These are phyloP conservation scores for Singerocomus rubriflavus DNA, from an alignment of 1,284 basidiomycete genomes.

Conservation along the genomic window DNA sequence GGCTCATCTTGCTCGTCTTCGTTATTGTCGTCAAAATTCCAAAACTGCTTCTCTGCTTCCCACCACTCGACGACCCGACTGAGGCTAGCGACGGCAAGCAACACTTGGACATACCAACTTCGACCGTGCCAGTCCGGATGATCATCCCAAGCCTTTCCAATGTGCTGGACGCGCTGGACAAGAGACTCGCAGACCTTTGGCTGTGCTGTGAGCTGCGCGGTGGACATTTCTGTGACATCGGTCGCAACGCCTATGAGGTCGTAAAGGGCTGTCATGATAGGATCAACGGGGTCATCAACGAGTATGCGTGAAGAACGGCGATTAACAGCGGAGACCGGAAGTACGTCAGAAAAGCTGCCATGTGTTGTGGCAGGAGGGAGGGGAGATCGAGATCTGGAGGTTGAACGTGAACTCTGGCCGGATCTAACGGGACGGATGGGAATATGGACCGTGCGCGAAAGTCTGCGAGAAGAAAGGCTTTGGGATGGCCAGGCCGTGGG, in stretches of 20 bases:
- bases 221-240: constrained; percentile 88
- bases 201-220: constrained; percentile 80
- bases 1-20: constrained; percentile 88
- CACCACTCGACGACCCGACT: constrained; percentile 99
- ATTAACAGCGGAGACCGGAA: constrained; percentile 51
- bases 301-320: constrained; percentile 72
- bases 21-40: constrained; percentile 97
- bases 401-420: constrained; percentile 88
- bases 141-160: constrained; percentile 95
- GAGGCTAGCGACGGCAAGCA: constrained; percentile 95
- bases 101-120: constrained; percentile 96
- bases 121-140: constrained; percentile 98
- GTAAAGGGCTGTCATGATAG: constrained; percentile 90
- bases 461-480: constrained; percentile 60
- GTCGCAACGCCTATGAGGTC: constrained; percentile 94
- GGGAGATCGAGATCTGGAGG: constrained; percentile 93
- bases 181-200: constrained; percentile 85
- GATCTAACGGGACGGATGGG: constrained; percentile 66
- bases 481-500: constrained; percentile 52
- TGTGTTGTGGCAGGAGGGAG: constrained; percentile 73
- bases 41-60: constrained; percentile 99
- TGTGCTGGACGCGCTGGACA: constrained; percentile 86
- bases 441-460: constrained; percentile 80
- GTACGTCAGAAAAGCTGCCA: constrained; percentile 58
- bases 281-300: constrained; percentile 77